These are phyloP conservation scores for Lepidopterella palustris DNA, from an alignment of 495 filamentous ascomycete genomes.

Conservation along the genomic window DNA sequence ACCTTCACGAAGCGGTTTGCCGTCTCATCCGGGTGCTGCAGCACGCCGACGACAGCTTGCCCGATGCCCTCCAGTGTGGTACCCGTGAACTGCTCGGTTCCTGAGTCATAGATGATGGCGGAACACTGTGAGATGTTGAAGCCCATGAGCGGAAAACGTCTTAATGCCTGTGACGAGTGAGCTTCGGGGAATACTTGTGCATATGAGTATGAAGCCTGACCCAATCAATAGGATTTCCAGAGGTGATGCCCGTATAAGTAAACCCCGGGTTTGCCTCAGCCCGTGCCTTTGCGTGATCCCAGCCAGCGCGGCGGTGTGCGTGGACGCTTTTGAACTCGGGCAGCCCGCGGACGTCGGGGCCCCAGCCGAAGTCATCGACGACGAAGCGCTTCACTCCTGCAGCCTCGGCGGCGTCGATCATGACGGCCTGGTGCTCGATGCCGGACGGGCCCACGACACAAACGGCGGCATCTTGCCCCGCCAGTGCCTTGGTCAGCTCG, in stretches of 20 bases:
- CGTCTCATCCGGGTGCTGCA: conserved; percentile 37
- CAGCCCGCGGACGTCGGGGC: conserved; percentile 25
- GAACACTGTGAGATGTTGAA: conserved; percentile 18
- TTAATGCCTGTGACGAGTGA: conserved; percentile 27
- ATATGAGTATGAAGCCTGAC: conserved; percentile 14
- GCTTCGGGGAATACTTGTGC: too few relatives aligned
- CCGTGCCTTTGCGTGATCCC: conserved; percentile 40
- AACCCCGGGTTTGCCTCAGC: conserved; percentile 34
- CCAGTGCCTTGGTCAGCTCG: conserved; percentile 35
- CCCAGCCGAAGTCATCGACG: conserved; percentile 34
- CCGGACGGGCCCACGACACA: conserved; percentile 27
- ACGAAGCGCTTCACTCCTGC: conserved; percentile 35
- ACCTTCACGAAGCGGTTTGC: conserved; percentile 43
- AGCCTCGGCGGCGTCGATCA: conserved; percentile 30
- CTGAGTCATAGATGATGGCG: conserved; percentile 42
- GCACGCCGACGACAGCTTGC: conserved; percentile 36
- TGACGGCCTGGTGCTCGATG: conserved; percentile 16
- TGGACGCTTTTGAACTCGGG: not conserved
- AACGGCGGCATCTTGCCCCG: conserved; percentile 43
- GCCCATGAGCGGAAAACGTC: conserved; percentile 34
- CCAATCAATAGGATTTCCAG: conserved; percentile 46
- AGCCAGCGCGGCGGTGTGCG: conserved; percentile 36
- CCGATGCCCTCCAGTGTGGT: conserved; percentile 39
- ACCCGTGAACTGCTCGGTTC: conserved; percentile 35
- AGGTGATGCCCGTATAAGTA: conserved; percentile 44